A percentile compares a stretch with the other conserved stretches of the same genome.
Conservation (phyloP, 306 rosid genomes). For the Medicago arabica region DNA sequence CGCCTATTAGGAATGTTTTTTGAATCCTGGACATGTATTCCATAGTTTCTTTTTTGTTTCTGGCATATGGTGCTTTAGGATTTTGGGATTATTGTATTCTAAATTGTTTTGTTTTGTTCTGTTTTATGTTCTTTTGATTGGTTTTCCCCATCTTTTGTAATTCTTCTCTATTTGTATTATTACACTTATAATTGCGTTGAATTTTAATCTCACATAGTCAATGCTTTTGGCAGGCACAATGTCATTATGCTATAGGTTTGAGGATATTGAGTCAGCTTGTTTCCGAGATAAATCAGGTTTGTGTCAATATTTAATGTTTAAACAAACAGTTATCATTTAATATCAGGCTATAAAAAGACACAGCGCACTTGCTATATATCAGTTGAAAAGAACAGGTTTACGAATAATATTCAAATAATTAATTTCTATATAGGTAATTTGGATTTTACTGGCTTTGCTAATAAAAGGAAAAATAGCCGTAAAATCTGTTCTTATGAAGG, state of each 20-base stretch:
- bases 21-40: slow-evolving; percentile 21
- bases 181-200: slow-evolving; percentile 12
- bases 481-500: slow-evolving; percentile 14
- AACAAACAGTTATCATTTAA: slow-evolving; percentile 18
- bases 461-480: not conserved
- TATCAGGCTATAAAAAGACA: slow-evolving; percentile 10
- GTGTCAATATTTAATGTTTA: slow-evolving; percentile 31
- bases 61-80: slow-evolving; percentile 18
- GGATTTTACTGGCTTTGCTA: slow-evolving; percentile 5
- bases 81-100: slow-evolving; percentile 10
- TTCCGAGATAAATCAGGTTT: slow-evolving; percentile 63
- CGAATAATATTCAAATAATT: not conserved
- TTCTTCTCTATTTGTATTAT: slow-evolving; percentile 18
- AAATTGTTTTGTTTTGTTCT: not conserved
- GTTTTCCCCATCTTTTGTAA: not conserved
- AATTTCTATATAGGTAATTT: not conserved
- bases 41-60: not conserved
- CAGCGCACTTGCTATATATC: not conserved
- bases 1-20: not conserved
- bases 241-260: slow-evolving; percentile 59
- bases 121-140: not conserved
- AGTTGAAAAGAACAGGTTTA: slow-evolving; percentile 4
- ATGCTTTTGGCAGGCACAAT: slow-evolving; percentile 50
- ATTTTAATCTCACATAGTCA: slow-evolving; percentile 31
- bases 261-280: slow-evolving; percentile 56